A percentile compares a stretch with the other conserved stretches of the same genome.
Conservation (phyloP, 805 yeast genomes). For the Ogataea pilisensis region DNA sequence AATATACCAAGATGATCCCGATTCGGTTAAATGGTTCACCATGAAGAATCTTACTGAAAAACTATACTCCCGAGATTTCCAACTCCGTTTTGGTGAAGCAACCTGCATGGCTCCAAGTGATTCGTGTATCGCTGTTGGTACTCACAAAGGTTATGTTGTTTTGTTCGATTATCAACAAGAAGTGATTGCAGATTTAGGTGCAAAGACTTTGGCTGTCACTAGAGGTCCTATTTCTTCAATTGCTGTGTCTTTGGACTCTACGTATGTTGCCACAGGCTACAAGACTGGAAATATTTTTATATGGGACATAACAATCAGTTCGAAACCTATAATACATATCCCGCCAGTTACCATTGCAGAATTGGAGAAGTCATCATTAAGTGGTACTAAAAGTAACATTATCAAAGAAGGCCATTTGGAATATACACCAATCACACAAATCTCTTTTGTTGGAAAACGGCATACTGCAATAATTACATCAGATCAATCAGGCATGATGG, state of each 20-base stretch:
- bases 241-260: slow-evolving; percentile 63
- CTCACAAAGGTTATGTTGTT: slow-evolving; percentile 59
- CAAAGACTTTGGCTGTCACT: slow-evolving; percentile 25
- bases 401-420: slow-evolving; percentile 31
- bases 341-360: slow-evolving; percentile 27
- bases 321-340: slow-evolving; percentile 27
- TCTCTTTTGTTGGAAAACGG: slow-evolving; percentile 46
- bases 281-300: slow-evolving; percentile 57
- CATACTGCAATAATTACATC: slow-evolving; percentile 54
- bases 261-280: slow-evolving; percentile 66
- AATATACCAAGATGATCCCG: slow-evolving; percentile 9
- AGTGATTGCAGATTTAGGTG: slow-evolving; percentile 40
- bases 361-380: slow-evolving; percentile 2
- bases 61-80: slow-evolving; percentile 17
- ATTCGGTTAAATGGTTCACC: slow-evolving; percentile 27
- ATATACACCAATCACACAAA: slow-evolving; percentile 37
- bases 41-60: slow-evolving; percentile 22
- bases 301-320: slow-evolving; percentile 54
- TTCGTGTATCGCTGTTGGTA: slow-evolving; percentile 56
- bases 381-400: slow-evolving; percentile 17
- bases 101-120: slow-evolving; percentile 41
- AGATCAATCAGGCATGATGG: slow-evolving; percentile 53
- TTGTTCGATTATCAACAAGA: slow-evolving; percentile 69
- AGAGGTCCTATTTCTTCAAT: slow-evolving; percentile 52
- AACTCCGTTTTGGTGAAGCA: slow-evolving; percentile 45